A percentile compares a stretch with the other conserved stretches of the same genome.
Conservation (phyloP, 352 stramenopile genomes). For the Phytophthora uliginosa region DNA sequence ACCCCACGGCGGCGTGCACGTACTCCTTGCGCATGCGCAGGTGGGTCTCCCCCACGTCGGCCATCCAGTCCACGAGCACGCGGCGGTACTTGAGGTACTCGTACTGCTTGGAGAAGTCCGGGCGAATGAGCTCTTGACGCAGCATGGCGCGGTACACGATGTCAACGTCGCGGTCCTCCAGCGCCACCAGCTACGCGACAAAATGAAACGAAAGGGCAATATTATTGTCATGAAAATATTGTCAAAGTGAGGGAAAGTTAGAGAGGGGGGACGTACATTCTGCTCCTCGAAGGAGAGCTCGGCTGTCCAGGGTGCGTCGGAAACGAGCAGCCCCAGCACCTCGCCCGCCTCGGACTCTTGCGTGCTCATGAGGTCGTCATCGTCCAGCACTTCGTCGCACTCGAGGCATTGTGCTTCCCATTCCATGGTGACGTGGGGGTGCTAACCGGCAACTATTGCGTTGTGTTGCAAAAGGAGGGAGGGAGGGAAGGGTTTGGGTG, state of each 20-base stretch:
- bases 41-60: slow-evolving; percentile 83
- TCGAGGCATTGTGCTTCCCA: slow-evolving; percentile 75
- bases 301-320: slow-evolving; percentile 28
- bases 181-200: slow-evolving; percentile 57
- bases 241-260: background rate
- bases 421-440: slow-evolving; percentile 45
- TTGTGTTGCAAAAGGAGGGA: background rate
- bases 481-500: slow-evolving; percentile 5
- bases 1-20: slow-evolving; percentile 82
- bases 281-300: slow-evolving; percentile 56
- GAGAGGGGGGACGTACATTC: slow-evolving; percentile 33
- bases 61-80: slow-evolving; percentile 89
- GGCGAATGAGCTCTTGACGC: slow-evolving; percentile 72
- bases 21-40: slow-evolving; percentile 87
- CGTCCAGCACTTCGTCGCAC: slow-evolving; percentile 87
- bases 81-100: slow-evolving; percentile 89
- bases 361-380: slow-evolving; percentile 58
- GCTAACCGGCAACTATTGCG: slow-evolving; percentile 8
- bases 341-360: slow-evolving; percentile 44
- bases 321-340: slow-evolving; percentile 20
- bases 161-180: slow-evolving; percentile 83
- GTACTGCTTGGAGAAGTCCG: slow-evolving; percentile 80
- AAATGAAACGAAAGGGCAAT: slow-evolving; percentile 1
- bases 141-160: slow-evolving; percentile 81
- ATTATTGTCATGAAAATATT: slow-evolving; percentile 13